A percentile compares a stretch with the other conserved stretches of the same genome.
Conservation (phyloP, 306 rosid species). For the Citrullus colocynthis region DNA sequence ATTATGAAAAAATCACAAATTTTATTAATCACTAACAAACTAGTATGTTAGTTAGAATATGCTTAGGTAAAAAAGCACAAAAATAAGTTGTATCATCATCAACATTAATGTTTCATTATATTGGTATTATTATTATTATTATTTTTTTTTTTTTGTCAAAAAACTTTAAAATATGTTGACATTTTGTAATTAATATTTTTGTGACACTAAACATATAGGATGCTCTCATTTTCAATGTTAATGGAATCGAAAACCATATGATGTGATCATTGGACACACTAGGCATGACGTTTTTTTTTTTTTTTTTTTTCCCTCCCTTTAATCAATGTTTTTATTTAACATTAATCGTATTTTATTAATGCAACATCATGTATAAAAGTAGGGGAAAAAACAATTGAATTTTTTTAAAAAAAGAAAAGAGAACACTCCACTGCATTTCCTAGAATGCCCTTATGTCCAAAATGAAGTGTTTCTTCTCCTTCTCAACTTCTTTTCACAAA, state of each 20-base stretch:
- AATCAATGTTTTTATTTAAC: not conserved
- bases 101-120: no score
- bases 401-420: not conserved
- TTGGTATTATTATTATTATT: no score
- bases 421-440: not conserved
- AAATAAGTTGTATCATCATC: no score
- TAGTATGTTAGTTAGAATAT: no score
- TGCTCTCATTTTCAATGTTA: not conserved
- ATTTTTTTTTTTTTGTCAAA: no score
- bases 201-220: not conserved
- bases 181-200: not conserved
- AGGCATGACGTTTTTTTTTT: not conserved
- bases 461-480: not conserved
- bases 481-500: slow-evolving; percentile 72
- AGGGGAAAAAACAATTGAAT: no score
- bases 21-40: no score
- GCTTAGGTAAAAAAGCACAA: no score
- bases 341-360: not conserved
- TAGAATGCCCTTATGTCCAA: slow-evolving; percentile 5
- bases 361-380: not conserved
- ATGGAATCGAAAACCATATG: not conserved
- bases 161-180: no score
- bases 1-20: no score
- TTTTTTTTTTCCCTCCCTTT: not conserved
- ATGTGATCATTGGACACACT: not conserved